A percentile compares a stretch with the other conserved stretches of the same genome.
Conservation (phyloP, 352 stramenopile genomes). For the Thalassiosira hispida region DNA sequence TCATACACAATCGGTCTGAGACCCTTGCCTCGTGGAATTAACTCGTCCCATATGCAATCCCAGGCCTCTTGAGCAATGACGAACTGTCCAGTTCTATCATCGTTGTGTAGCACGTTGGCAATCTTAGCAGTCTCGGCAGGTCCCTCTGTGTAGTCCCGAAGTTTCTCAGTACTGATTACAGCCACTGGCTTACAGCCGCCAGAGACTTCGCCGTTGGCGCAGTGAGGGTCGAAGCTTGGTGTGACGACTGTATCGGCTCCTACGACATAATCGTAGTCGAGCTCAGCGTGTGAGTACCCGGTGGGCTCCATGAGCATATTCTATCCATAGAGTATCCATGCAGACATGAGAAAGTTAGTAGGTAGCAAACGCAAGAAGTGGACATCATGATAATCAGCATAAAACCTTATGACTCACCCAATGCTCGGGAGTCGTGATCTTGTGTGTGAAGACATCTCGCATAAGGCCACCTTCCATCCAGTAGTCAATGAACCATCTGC, state of each 20-base stretch:
- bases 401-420: too few relatives aligned
- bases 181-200: constrained; percentile 45
- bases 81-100: constrained; percentile 38
- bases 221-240: constrained; percentile 57
- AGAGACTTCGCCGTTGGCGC: constrained; percentile 34
- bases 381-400: too few relatives aligned
- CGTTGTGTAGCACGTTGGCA: constrained; percentile 35
- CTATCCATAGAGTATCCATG: too few relatives aligned
- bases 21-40: constrained; percentile 29
- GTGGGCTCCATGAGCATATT: constrained; percentile 36
- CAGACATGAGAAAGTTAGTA: too few relatives aligned
- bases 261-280: constrained; percentile 34
- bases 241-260: constrained; percentile 25
- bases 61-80: constrained; percentile 50
- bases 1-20: constrained; percentile 30
- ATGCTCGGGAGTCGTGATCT: constrained; percentile 45
- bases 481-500: constrained; percentile 62
- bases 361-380: too few relatives aligned
- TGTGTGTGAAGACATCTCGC: constrained; percentile 52
- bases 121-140: constrained; percentile 45
- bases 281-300: constrained; percentile 21
- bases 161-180: constrained; percentile 51
- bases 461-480: constrained; percentile 45
- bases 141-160: constrained; percentile 38
- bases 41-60: constrained; percentile 45